A percentile compares a stretch with the other conserved stretches of the same genome.
Evolutionary conservation across 352 stramenopile genomes (phyloP).

Genomic region (Pythium biforme): DNA sequence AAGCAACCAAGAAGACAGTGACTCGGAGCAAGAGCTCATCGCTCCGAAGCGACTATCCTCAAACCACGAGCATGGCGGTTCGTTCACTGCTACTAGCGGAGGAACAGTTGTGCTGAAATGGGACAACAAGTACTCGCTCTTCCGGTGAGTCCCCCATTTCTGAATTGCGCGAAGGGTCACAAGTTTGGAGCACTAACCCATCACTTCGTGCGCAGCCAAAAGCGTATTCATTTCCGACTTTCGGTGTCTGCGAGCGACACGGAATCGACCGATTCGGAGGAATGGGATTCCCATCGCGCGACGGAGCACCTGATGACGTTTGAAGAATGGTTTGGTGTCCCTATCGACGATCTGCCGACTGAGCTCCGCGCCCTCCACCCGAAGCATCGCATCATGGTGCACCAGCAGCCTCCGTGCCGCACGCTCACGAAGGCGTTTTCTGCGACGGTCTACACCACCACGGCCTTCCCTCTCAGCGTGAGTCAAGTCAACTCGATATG

Average conservation of each 20-base stretch:
- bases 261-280: slow-evolving; percentile 13
- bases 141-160: slow-evolving; percentile 34
- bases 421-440: slow-evolving; percentile 57
- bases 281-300: slow-evolving; percentile 33
- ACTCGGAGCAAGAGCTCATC: slow-evolving; percentile 40
- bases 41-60: slow-evolving; percentile 28
- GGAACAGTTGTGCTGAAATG: slow-evolving; percentile 58
- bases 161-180: too few species aligned
- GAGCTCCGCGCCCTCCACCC: slow-evolving; percentile 36
- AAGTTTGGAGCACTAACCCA: too few species aligned
- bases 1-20: neutral
- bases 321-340: slow-evolving; percentile 57
- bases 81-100: slow-evolving; percentile 30
- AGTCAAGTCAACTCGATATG: slow-evolving; percentile 2
- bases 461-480: slow-evolving; percentile 59
- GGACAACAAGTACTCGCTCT: slow-evolving; percentile 60
- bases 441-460: slow-evolving; percentile 56
- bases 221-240: slow-evolving; percentile 43
- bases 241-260: slow-evolving; percentile 11
- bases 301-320: slow-evolving; percentile 52
- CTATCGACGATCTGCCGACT: slow-evolving; percentile 38
- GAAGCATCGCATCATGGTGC: slow-evolving; percentile 49
- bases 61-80: slow-evolving; percentile 19
- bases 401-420: slow-evolving; percentile 42
- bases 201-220: slow-evolving; percentile 37